Conservation (phyloP, 306 rosid genomes). For the Ceratonia siliqua region DNA sequence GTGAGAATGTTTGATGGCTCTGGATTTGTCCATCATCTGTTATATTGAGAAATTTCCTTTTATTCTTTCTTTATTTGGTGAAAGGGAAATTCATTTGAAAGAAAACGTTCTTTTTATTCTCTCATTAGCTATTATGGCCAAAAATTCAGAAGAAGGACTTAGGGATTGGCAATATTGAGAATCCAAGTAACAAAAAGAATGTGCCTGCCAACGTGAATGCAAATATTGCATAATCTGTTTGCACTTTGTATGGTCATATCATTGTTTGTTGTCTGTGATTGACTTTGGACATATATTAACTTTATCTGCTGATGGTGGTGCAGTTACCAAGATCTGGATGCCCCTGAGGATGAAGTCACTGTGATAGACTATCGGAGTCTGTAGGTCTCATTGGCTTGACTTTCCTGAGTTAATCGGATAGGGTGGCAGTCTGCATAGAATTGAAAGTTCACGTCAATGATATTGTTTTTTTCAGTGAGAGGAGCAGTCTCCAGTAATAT, state of each 20-base stretch:
- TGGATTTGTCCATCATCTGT: background rate
- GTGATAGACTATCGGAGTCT: constrained; percentile 98
- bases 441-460: constrained; percentile 19
- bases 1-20: background rate
- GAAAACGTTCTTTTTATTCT: background rate
- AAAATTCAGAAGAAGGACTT: background rate
- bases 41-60: background rate
- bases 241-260: background rate
- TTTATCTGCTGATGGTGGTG: constrained; percentile 34
- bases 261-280: background rate
- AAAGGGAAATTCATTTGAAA: background rate
- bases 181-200: constrained; percentile 4
- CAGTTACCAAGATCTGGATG: constrained; percentile 98
- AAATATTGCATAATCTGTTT: background rate
- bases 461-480: background rate
- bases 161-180: background rate
- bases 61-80: background rate
- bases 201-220: constrained; percentile 7
- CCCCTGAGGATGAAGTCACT: constrained; percentile 94
- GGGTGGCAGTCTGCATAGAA: constrained; percentile 12
- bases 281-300: constrained; percentile 10
- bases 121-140: background rate
- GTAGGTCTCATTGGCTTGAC: constrained; percentile 40
- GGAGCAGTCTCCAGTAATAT: constrained; percentile 18
- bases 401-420: background rate